A percentile compares a stretch with the other conserved stretches of the same genome.
Conservation (phyloP, 441 rosid species). For the Breynia disticha region DNA sequence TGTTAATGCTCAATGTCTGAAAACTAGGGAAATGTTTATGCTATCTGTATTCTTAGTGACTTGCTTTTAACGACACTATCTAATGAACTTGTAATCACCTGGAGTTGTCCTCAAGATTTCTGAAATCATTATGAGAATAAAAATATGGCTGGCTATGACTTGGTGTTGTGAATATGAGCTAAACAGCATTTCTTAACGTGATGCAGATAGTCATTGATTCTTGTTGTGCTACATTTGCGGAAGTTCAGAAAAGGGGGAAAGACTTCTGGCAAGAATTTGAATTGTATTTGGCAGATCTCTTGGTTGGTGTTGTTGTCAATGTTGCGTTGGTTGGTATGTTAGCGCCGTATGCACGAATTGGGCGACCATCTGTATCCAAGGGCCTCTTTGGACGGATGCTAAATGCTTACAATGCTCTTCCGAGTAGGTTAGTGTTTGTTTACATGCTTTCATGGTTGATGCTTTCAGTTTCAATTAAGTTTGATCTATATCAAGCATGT, state of each 20-base stretch:
- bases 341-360: constrained; percentile 76
- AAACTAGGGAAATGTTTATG: too few species aligned
- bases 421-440: constrained; percentile 47
- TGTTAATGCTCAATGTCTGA: constrained; percentile 27
- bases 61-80: too few species aligned
- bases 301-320: constrained; percentile 66
- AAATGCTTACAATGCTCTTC: constrained; percentile 59
- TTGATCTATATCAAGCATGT: neutral
- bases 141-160: too few species aligned
- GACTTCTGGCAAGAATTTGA: constrained; percentile 85
- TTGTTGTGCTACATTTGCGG: constrained; percentile 78
- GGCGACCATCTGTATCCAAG: constrained; percentile 49
- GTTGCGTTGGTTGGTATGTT: constrained; percentile 73
- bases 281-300: constrained; percentile 62
- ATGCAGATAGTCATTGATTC: constrained; percentile 70
- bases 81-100: too few species aligned
- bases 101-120: too few species aligned
- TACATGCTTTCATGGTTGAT: neutral
- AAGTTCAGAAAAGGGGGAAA: constrained; percentile 72
- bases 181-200: neutral
- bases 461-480: too few species aligned
- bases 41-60: too few species aligned
- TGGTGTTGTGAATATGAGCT: neutral
- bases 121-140: too few species aligned
- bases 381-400: constrained; percentile 50